Conservation (phyloP, 1,284 basidiomycete genomes). For the Kwoniella shivajii region DNA sequence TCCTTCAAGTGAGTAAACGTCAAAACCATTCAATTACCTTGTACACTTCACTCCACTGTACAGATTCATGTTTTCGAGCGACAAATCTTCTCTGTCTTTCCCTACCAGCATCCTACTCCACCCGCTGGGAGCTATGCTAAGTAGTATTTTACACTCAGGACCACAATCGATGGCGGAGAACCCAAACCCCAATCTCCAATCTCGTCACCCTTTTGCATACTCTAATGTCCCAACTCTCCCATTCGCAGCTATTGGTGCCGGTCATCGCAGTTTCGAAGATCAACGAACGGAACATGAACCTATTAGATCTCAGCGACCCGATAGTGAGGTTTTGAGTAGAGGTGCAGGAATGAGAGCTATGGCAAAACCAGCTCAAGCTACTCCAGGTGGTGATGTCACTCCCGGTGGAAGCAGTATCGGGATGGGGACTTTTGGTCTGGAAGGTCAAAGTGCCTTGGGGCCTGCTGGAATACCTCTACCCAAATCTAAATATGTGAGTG, state of each 20-base stretch:
- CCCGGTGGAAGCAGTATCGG: slow-evolving; percentile 24
- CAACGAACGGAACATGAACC: background rate
- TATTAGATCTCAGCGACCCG: slow-evolving; percentile 9
- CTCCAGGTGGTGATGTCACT: slow-evolving; percentile 1
- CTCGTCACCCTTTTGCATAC: slow-evolving; percentile 39
- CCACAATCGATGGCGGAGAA: slow-evolving; percentile 25
- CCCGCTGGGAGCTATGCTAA: slow-evolving; percentile 4
- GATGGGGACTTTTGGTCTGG: slow-evolving; percentile 39
- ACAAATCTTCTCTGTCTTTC: too few species aligned
- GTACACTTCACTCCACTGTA: too few species aligned
- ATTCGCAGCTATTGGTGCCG: slow-evolving; percentile 29
- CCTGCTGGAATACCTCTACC: slow-evolving; percentile 10
- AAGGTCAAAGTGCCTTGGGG: slow-evolving; percentile 15
- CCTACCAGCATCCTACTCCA: too few species aligned
- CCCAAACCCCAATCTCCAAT: background rate
- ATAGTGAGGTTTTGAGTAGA: slow-evolving; percentile 36
- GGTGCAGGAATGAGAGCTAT: slow-evolving; percentile 23
- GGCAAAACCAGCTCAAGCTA: background rate
- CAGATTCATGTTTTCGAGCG: too few species aligned
- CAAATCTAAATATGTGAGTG: background rate
- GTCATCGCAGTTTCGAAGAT: background rate
- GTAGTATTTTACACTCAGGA: slow-evolving; percentile 7
- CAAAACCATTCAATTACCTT: too few species aligned
- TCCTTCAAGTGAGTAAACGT: slow-evolving; percentile 33
- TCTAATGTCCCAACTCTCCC: slow-evolving; percentile 21